Evolutionary conservation across 2,329 filamentous ascomycete genomes (phyloP).

Genomic region (Alternaria conjuncta): DNA sequence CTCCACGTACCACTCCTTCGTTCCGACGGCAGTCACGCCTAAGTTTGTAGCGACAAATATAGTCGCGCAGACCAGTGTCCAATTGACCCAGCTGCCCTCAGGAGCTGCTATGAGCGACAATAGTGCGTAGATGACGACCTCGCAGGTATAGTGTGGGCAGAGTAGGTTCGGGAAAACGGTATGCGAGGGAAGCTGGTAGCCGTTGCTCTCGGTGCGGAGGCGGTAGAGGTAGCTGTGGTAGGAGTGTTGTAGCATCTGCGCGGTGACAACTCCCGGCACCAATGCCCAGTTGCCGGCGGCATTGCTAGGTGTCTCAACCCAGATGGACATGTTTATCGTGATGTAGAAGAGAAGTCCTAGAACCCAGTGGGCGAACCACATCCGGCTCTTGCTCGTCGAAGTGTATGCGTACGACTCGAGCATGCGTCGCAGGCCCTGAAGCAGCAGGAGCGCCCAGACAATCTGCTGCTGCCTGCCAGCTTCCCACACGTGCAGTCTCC

Average conservation of each 20-base stretch:
- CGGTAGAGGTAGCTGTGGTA: slow-evolving; percentile 56
- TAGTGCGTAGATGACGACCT: slow-evolving; percentile 83
- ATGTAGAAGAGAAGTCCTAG: slow-evolving; percentile 81
- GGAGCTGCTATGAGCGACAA: slow-evolving; percentile 78
- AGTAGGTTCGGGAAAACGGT: slow-evolving; percentile 75
- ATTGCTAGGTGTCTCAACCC: slow-evolving; percentile 74
- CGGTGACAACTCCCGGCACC: slow-evolving; percentile 69
- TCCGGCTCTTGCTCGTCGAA: slow-evolving; percentile 73
- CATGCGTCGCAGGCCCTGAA: slow-evolving; percentile 77
- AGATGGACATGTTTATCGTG: slow-evolving; percentile 74
- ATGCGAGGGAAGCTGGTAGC: slow-evolving; percentile 80
- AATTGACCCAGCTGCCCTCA: slow-evolving; percentile 68
- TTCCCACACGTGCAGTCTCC: slow-evolving; percentile 61
- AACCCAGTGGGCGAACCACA: slow-evolving; percentile 86
- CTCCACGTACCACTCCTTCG: slow-evolving; percentile 63
- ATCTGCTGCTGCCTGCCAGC: slow-evolving; percentile 64
- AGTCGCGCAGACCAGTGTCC: slow-evolving; percentile 72
- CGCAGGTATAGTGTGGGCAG: slow-evolving; percentile 90
- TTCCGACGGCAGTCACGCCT: slow-evolving; percentile 78
- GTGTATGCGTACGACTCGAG: slow-evolving; percentile 75
- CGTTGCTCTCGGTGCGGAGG: slow-evolving; percentile 52
- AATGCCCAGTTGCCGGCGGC: slow-evolving; percentile 55
- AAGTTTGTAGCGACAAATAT: slow-evolving; percentile 81
- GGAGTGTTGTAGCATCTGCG: slow-evolving; percentile 75
- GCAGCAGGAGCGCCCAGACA: slow-evolving; percentile 73